phyloP scores from a whole-genome alignment of 495 filamentous ascomycete genomes.

The Xylaria palmicola region DNA sequence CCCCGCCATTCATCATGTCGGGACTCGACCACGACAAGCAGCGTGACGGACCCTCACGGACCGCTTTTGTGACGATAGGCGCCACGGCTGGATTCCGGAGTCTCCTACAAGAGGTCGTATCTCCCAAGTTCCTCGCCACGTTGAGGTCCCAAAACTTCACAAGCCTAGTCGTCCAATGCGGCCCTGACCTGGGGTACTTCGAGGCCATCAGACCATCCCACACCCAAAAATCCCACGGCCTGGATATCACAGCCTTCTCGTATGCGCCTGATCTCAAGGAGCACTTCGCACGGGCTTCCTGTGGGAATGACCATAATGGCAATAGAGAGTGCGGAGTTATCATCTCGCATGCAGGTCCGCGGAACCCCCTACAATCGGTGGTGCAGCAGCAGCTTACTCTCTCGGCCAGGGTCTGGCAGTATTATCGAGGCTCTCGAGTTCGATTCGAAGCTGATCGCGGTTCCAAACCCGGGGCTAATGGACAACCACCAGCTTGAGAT shows the following conservation, averaged over 20 bases:
- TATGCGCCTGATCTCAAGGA: slow-evolving; percentile 15
- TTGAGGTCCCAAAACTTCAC: slow-evolving; percentile 59
- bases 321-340: slow-evolving; percentile 54
- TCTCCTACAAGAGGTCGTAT: slow-evolving; percentile 66
- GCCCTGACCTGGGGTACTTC: slow-evolving; percentile 49
- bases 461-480: slow-evolving; percentile 79
- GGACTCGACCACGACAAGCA: background rate
- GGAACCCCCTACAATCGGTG: background rate
- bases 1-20: background rate
- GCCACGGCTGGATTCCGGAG: slow-evolving; percentile 81
- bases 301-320: slow-evolving; percentile 10
- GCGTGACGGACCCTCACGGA: background rate
- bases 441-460: slow-evolving; percentile 71
- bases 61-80: slow-evolving; percentile 77
- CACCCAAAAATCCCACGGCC: slow-evolving; percentile 5
- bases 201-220: slow-evolving; percentile 10
- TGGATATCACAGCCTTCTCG: slow-evolving; percentile 23
- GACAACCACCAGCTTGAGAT: slow-evolving; percentile 93
- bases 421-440: slow-evolving; percentile 75
- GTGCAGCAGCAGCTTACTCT: slow-evolving; percentile 6
- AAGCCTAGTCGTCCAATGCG: slow-evolving; percentile 73
- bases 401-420: slow-evolving; percentile 72
- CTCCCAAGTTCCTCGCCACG: slow-evolving; percentile 56
- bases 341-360: slow-evolving; percentile 83
- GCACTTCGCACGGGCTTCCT: slow-evolving; percentile 9